These are phyloP conservation scores for Escovopsis weberi DNA, from an alignment of 2,329 filamentous ascomycete species.

Conservation along the genomic window DNA sequence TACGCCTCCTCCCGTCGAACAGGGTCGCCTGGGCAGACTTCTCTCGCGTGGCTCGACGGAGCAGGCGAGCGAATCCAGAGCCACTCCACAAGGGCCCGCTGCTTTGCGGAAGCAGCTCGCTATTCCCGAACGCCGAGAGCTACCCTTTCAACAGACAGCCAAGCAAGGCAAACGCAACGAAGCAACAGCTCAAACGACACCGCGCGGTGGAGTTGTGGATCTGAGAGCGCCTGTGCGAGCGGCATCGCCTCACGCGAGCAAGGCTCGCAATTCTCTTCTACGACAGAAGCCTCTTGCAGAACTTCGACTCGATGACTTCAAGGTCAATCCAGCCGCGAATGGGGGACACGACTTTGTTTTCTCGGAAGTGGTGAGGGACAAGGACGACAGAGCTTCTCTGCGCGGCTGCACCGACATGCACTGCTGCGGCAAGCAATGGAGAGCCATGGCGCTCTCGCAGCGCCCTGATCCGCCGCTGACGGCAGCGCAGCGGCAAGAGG, in stretches of 20 bases:
- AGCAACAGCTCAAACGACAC: not conserved
- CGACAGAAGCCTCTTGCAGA: slow-evolving; percentile 33
- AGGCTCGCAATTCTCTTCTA: slow-evolving; percentile 20
- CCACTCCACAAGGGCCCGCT: slow-evolving; percentile 9
- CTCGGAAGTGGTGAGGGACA: slow-evolving; percentile 57
- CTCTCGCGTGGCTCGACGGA: too few species aligned
- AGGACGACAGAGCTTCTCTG: slow-evolving; percentile 53
- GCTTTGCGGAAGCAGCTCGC: slow-evolving; percentile 6
- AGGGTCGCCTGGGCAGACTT: slow-evolving; percentile 19
- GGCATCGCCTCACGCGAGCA: too few species aligned
- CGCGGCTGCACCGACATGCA: slow-evolving; percentile 59
- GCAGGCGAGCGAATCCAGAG: not conserved
- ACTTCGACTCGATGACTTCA: slow-evolving; percentile 61
- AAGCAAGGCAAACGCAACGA: not conserved
- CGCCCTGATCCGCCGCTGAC: slow-evolving; percentile 25
- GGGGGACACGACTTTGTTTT: slow-evolving; percentile 60
- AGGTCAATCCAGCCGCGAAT: slow-evolving; percentile 60
- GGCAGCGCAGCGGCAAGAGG: slow-evolving; percentile 22
- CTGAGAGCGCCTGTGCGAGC: too few species aligned
- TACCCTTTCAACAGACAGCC: slow-evolving; percentile 23
- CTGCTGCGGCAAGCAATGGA: slow-evolving; percentile 64
- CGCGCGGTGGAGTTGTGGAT: not conserved
- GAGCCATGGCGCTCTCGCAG: slow-evolving; percentile 44
- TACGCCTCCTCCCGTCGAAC: slow-evolving; percentile 5
- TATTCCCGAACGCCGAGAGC: slow-evolving; percentile 25